These are phyloP conservation scores for Pueraria montana DNA, from an alignment of 306 rosid genomes.

Conservation along the genomic window DNA sequence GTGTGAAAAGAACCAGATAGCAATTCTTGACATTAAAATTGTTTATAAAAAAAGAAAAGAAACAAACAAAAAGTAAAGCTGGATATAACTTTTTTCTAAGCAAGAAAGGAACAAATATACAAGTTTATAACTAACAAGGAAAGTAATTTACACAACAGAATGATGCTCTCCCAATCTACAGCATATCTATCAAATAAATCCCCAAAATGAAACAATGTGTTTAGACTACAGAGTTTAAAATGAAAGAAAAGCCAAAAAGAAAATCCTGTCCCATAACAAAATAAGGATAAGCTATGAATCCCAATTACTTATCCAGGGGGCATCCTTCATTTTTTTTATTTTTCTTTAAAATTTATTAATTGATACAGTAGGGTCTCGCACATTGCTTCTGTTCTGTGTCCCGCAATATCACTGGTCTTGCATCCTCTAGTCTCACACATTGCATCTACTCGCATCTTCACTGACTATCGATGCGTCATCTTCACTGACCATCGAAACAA, in stretches of 20 bases:
- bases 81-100: not conserved
- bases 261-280: not conserved
- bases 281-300: not conserved
- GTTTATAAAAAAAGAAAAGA: not conserved
- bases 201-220: not conserved
- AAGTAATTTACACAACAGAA: constrained; percentile 20
- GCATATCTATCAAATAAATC: constrained; percentile 12
- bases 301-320: not conserved
- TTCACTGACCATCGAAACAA: not conserved
- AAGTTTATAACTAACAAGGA: not conserved
- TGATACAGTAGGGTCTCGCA: not conserved
- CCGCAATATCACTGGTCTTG: not conserved
- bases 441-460: not conserved
- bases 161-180: constrained; percentile 22
- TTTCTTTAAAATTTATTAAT: not conserved
- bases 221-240: not conserved
- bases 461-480: not conserved
- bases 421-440: not conserved
- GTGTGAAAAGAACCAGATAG: not conserved
- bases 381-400: not conserved
- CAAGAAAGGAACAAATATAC: not conserved
- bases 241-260: not conserved
- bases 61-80: not conserved
- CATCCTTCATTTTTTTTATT: not conserved
- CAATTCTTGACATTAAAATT: not conserved